Evolutionary conservation across 1,139 yeast genomes (phyloP).

Genomic region (Wickerhamiella pararugosa): DNA sequence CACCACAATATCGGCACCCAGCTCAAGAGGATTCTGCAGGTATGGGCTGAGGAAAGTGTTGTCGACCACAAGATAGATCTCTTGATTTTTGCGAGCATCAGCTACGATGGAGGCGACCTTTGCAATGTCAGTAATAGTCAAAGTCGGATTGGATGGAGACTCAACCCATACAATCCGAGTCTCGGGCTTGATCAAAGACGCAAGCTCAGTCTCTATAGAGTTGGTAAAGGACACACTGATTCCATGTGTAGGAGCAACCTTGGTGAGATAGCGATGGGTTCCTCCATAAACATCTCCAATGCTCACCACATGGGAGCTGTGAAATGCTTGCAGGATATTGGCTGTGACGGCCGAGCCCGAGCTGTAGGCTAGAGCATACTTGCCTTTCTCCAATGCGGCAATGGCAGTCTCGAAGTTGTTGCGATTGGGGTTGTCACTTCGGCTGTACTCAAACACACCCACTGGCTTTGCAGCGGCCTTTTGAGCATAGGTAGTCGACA

Average conservation of each 20-base stretch:
- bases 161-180: constrained; percentile 77
- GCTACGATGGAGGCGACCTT: constrained; percentile 38
- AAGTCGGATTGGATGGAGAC: constrained; percentile 80
- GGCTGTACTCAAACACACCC: constrained; percentile 71
- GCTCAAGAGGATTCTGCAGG: constrained; percentile 65
- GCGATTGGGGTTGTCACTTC: constrained; percentile 84
- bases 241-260: constrained; percentile 72
- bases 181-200: constrained; percentile 39
- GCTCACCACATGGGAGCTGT: constrained; percentile 54
- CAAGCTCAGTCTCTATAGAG: constrained; percentile 46
- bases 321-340: constrained; percentile 56
- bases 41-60: constrained; percentile 93
- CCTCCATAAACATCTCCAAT: constrained; percentile 91
- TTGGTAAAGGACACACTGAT: constrained; percentile 56
- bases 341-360: constrained; percentile 87
- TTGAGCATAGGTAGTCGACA: constrained; percentile 80
- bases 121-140: constrained; percentile 33
- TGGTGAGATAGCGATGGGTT: constrained; percentile 80
- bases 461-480: constrained; percentile 60
- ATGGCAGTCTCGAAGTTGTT: constrained; percentile 66
- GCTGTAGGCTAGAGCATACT: constrained; percentile 63
- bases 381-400: constrained; percentile 67
- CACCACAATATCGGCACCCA: constrained; percentile 77
- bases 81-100: constrained; percentile 31
- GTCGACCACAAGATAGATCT: constrained; percentile 62